Evolutionary conservation across 257 asterid genomes (phyloP).

Genomic region (Scutellaria baicalensis): DNA sequence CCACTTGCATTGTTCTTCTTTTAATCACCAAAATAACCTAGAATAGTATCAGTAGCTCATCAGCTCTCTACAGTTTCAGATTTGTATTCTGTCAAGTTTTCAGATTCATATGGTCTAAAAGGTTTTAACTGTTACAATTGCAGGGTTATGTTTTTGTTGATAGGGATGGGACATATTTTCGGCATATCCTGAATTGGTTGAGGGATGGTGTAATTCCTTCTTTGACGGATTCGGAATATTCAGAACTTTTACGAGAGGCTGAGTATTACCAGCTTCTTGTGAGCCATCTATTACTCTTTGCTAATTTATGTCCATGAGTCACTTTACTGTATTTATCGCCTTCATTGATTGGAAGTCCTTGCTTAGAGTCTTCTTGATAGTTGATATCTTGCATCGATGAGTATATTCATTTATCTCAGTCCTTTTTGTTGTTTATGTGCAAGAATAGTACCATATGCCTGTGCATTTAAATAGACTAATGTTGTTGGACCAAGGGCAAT

Average conservation of each 20-base stretch:
- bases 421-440: background rate
- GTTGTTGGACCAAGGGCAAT: background rate
- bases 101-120: background rate
- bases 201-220: conserved; percentile 84
- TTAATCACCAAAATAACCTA: background rate
- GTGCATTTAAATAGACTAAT: background rate
- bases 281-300: conserved; percentile 21
- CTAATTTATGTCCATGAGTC: background rate
- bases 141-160: conserved; percentile 92
- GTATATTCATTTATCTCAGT: background rate
- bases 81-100: conserved; percentile 4
- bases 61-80: background rate
- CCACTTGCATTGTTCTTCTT: background rate
- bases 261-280: conserved; percentile 92
- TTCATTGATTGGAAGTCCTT: background rate
- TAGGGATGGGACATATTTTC: conserved; percentile 89
- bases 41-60: background rate
- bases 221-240: conserved; percentile 53
- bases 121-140: conserved; percentile 21
- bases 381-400: background rate
- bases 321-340: background rate
- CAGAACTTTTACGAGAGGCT: conserved; percentile 81
- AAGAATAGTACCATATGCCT: background rate
- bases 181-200: conserved; percentile 88
- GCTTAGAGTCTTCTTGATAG: background rate